A percentile compares a stretch with the other conserved stretches of the same genome.
Conservation (phyloP, 2,329 filamentous ascomycete species). For the Blastomyces gilchristii region DNA sequence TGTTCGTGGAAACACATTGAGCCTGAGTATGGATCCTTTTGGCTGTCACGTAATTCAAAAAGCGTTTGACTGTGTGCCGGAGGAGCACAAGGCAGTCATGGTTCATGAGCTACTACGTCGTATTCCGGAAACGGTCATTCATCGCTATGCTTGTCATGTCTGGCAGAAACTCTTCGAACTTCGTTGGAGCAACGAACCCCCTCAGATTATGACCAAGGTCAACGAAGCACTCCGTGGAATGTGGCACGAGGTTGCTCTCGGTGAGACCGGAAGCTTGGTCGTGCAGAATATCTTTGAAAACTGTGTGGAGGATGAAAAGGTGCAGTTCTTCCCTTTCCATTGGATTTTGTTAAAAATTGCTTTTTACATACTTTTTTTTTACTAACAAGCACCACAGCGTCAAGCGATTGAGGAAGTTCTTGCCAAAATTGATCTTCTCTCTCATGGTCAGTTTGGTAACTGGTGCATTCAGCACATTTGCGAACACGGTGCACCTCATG, state of each 20-base stretch:
- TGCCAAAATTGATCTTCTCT: constrained; percentile 87
- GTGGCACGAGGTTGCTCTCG: constrained; percentile 97
- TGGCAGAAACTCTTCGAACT: constrained; percentile 99
- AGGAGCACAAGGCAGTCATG: constrained; percentile 97
- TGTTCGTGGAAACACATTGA: constrained; percentile 88
- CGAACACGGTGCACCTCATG: constrained; percentile 82
- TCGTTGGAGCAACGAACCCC: constrained; percentile 86
- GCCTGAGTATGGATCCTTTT: constrained; percentile 95
- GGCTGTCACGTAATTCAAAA: constrained; percentile 98
- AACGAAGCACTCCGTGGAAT: constrained; percentile 90
- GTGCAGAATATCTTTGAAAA: constrained; percentile 99
- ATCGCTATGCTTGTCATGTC: constrained; percentile 96
- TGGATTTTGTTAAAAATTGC: constrained; percentile 14
- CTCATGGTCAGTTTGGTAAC: constrained; percentile 96
- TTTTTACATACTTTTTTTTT: background rate
- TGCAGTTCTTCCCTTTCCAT: constrained; percentile 31
- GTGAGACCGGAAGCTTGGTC: constrained; percentile 93
- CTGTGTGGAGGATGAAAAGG: constrained; percentile 96
- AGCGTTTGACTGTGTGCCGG: constrained; percentile 93
- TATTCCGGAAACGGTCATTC: constrained; percentile 95
- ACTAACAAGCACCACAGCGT: constrained; percentile 48
- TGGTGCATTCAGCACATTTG: constrained; percentile 99
- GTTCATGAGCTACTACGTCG: constrained; percentile 92
- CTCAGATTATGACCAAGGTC: constrained; percentile 97
- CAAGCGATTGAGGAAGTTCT: constrained; percentile 96